Conservation (phyloP, 768 basidiomycete genomes). For the Pleurotus citrinopileatus region DNA sequence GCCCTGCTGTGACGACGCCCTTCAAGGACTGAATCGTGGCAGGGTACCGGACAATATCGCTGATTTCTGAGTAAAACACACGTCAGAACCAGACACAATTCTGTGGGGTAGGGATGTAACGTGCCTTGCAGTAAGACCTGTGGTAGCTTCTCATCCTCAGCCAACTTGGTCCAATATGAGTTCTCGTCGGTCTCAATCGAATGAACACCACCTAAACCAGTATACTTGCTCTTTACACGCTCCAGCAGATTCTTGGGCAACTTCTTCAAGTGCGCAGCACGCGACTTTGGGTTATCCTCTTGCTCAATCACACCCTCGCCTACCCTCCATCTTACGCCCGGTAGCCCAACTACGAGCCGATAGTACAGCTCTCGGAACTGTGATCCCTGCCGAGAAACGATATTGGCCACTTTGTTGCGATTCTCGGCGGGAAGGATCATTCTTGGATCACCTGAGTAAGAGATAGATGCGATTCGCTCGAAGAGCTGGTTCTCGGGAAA, state of each 20-base stretch:
- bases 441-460: slow-evolving; percentile 87
- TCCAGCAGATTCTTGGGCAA: slow-evolving; percentile 67
- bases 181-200: slow-evolving; percentile 61
- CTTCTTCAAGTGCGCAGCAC: slow-evolving; percentile 74
- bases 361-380: slow-evolving; percentile 91
- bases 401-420: slow-evolving; percentile 90
- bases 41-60: slow-evolving; percentile 74
- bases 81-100: not conserved
- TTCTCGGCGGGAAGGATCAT: slow-evolving; percentile 97
- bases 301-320: slow-evolving; percentile 60
- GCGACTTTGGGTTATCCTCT: slow-evolving; percentile 65
- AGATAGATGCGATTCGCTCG: slow-evolving; percentile 80
- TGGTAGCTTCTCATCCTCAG: slow-evolving; percentile 58
- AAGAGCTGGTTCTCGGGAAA: slow-evolving; percentile 86
- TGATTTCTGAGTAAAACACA: slow-evolving; percentile 53
- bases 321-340: slow-evolving; percentile 73
- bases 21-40: slow-evolving; percentile 85
- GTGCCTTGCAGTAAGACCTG: slow-evolving; percentile 52
- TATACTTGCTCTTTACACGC: slow-evolving; percentile 51
- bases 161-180: slow-evolving; percentile 73
- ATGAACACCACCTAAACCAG: slow-evolving; percentile 25
- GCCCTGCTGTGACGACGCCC: slow-evolving; percentile 80
- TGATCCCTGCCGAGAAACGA: slow-evolving; percentile 75
- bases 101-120: slow-evolving; percentile 14
- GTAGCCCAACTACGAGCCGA: slow-evolving; percentile 70